Base-by-base conservation (phyloP, 768 basidiomycete genomes). In the Agrocybe chaxingu region DNA sequence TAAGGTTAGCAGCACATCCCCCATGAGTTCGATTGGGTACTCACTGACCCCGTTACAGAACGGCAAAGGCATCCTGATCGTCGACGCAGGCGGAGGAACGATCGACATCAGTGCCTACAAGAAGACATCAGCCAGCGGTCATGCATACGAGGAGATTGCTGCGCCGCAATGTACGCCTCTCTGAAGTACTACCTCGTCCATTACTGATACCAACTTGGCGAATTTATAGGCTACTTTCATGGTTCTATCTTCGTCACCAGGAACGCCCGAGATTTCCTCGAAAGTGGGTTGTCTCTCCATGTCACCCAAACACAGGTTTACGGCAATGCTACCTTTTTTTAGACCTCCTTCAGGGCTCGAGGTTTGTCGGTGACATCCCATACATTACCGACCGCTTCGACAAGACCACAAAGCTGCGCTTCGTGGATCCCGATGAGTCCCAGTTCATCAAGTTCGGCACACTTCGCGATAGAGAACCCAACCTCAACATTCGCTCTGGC, bases 1-100 rank as follows among this genome's bases (percentile, higher is more conserved):
- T 45, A 58, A 67, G 55, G 71, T 73, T 18, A 42, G 38, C 32
- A 4, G 13, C 16, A 36, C n/a, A 36, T 36, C 13, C 8, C 39
- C 32, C 9, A 32, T 1, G 10, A 38, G 12, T 16, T 24, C 7
- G 44, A 11, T 30, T n/a, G 1, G 12, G 38, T 33, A 5, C 16
- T 24, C 37, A 30, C 36, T 29, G 18, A 24, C 18, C 12, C 12
- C 41, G 19, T 42, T 3, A 9, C 53, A 80, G 78, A 65, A 58
- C 9, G 74, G 74, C 9, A 60, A 77, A 40, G 78, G 76, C 0
- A 65, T 82, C 3, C 65, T 82, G 50, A 68, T 85, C 37, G 75
- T 84, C 13, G 82, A 85, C 54, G 81, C 81, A 6, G 82, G 83
- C 3, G 81, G 81, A 52, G 84, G 81, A 18, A 85, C 81, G 0